Evolutionary conservation across 2,329 filamentous ascomycete genomes (phyloP).

Genomic region (Niveomyces coronatus): DNA sequence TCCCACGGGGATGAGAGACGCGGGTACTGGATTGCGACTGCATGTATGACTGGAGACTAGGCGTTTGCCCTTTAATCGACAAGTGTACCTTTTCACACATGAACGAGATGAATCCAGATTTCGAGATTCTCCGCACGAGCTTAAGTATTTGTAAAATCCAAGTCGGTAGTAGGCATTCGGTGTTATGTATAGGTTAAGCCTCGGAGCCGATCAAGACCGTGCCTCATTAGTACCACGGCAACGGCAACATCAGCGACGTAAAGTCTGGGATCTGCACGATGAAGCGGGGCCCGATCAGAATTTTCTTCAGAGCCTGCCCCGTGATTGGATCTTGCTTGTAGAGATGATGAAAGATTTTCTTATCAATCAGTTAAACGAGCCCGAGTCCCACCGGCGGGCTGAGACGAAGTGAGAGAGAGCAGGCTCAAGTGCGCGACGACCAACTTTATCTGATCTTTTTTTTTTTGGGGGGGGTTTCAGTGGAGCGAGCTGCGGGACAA

Average conservation of each 20-base stretch:
- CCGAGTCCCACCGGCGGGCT: not conserved
- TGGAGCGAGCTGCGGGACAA: slow-evolving; percentile 1
- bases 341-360: slow-evolving; percentile 2
- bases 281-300: too few relatives aligned
- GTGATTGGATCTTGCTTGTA: too few relatives aligned
- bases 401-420: not conserved
- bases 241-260: too few relatives aligned
- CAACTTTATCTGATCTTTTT: slow-evolving; percentile 9
- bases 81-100: slow-evolving; percentile 17
- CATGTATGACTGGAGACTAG: slow-evolving; percentile 37
- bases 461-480: not conserved
- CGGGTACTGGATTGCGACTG: slow-evolving; percentile 14
- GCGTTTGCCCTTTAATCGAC: slow-evolving; percentile 38
- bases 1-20: not conserved
- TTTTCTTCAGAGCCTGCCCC: too few relatives aligned
- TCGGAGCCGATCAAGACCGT: too few relatives aligned
- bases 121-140: too few relatives aligned
- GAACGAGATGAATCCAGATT: too few relatives aligned
- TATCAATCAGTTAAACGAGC: slow-evolving; percentile 6
- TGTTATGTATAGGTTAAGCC: too few relatives aligned
- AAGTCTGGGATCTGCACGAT: not conserved
- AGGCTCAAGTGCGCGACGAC: not conserved
- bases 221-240: too few relatives aligned
- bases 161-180: too few relatives aligned
- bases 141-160: too few relatives aligned